Percentiles rank a stretch among this genome's conserved stretches.
These are phyloP conservation scores for Saccharata proteae DNA, from an alignment of 2,329 filamentous ascomycete species.

Conservation along the genomic window DNA sequence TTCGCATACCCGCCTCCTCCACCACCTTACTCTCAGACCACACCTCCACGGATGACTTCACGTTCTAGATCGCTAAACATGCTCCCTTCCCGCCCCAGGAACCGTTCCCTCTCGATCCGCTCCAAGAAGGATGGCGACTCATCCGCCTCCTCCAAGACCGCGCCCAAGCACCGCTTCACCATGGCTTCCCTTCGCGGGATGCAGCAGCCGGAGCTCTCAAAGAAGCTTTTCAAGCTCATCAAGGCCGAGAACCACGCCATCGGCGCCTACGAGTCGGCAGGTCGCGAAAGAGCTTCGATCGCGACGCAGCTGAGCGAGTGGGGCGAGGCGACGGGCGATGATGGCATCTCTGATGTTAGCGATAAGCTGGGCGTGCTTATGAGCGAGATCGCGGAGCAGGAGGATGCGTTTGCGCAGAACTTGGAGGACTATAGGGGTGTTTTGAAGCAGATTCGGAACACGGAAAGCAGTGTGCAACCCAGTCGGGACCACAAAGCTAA, in stretches of 20 bases:
- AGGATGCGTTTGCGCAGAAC: constrained; percentile 75
- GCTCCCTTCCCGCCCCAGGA: constrained; percentile 37
- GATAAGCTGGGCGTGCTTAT: constrained; percentile 93
- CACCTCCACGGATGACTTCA: constrained; percentile 14
- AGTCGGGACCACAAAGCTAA: constrained; percentile 77
- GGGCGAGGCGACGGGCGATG: constrained; percentile 85
- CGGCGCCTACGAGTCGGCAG: constrained; percentile 69
- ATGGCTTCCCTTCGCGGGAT: constrained; percentile 77
- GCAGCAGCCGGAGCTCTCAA: constrained; percentile 77
- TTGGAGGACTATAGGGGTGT: constrained; percentile 73
- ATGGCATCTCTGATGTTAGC: constrained; percentile 75
- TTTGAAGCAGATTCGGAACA: constrained; percentile 89
- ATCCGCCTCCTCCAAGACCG: constrained; percentile 29
- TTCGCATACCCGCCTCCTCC: constrained; percentile 18
- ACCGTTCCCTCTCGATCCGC: constrained; percentile 62
- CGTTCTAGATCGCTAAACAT: constrained; percentile 21
- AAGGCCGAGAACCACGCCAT: constrained; percentile 91
- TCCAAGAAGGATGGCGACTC: constrained; percentile 35
- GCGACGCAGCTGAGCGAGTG: constrained; percentile 89
- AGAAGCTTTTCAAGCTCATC: constrained; percentile 81
- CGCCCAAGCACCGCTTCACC: constrained; percentile 59
- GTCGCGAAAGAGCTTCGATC: constrained; percentile 71
- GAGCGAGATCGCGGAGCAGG: constrained; percentile 86
- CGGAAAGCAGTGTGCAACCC: constrained; percentile 88
- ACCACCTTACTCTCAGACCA: constrained; percentile 15